Base-by-base conservation (phyloP, 306 rosid genomes). In the Dicorynia guianensis region DNA sequence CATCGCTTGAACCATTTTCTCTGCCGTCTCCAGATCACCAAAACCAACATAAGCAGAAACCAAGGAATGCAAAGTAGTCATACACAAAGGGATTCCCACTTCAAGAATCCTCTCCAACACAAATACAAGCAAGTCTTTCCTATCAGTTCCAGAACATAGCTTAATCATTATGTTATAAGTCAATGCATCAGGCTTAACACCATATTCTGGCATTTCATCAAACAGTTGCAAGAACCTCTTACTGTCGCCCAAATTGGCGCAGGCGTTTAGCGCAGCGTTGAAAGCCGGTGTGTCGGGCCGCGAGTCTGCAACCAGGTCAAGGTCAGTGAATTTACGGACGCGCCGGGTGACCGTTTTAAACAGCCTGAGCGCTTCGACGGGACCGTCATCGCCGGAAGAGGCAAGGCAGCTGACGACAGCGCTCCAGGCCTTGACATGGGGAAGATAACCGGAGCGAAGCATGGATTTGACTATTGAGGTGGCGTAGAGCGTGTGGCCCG, bases 361-460 rank as follows among this genome's bases (percentile, higher is more conserved):
- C 18, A 95, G 79, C 74, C 46, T 71, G 40, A 92, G 74, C 4
- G 97, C 97, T 70, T 92, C 93, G 1, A 48, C 12, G 1, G 98
- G 90, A n/a, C 96, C 93, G 4, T 80, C 90, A 3, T 85, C 93
- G 2, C 79, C 84, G 0, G 90, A 77, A 25, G 87, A 63, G 0
- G 96, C 87, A 0, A 95, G 96, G 5, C 92, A 81, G 76, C 96
- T 92, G 52, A 92, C 95, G 34, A 92, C 97, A 2, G 97, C 96
- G 67, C 95, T 85, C 98, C 97, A 95, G 9, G 98, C 97, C 84
- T 92, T 95, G 35, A 95, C 96, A 19, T 95, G 95, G 30, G 98
- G 98, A 30, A 95, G 96, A 78, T 88, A 92, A 40, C 98, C 96
- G 8, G 98, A 90, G 47, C 98, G 98, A 79, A 95, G 96, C 98